Percentiles rank a stretch among this genome's conserved stretches.
Evolutionary conservation across 352 stramenopile genomes (phyloP).

Genomic region (Phytophthora macrochlamydospora): DNA sequence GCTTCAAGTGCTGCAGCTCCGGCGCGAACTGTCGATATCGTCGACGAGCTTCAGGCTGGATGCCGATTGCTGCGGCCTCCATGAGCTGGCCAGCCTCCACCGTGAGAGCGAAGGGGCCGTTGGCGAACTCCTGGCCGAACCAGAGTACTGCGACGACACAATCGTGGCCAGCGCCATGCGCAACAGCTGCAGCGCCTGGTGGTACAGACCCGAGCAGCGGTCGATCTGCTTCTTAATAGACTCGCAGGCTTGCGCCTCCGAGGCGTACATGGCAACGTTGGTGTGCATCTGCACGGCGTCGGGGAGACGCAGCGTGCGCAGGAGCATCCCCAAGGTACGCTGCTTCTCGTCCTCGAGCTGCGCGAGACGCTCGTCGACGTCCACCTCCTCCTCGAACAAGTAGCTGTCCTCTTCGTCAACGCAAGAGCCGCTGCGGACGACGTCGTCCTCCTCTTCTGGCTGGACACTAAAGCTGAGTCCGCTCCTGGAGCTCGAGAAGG

Average conservation of each 20-base stretch:
- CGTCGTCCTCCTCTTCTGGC: constrained; percentile 25
- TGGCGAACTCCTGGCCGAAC: constrained; percentile 71
- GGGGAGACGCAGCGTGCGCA: constrained; percentile 48
- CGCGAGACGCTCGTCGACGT: constrained; percentile 43
- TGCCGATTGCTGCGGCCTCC: constrained; percentile 53
- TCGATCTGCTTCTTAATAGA: constrained; percentile 77
- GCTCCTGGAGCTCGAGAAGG: constrained; percentile 25
- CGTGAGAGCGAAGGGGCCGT: constrained; percentile 63
- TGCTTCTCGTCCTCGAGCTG: constrained; percentile 69
- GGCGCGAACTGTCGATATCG: constrained; percentile 66
- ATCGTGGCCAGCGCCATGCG: constrained; percentile 67
- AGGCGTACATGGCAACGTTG: constrained; percentile 78
- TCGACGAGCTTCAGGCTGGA: constrained; percentile 75
- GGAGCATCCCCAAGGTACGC: constrained; percentile 48
- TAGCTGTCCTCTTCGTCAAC: constrained; percentile 18
- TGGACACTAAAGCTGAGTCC: constrained; percentile 17
- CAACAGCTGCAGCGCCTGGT: constrained; percentile 68
- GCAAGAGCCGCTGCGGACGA: constrained; percentile 17
- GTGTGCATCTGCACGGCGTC: constrained; percentile 71
- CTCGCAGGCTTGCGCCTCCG: constrained; percentile 70
- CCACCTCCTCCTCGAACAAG: constrained; percentile 26
- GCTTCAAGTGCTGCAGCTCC: constrained; percentile 46
- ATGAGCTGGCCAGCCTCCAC: constrained; percentile 78
- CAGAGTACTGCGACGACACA: constrained; percentile 70
- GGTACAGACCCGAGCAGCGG: constrained; percentile 56